Conservation (phyloP, 192 early-diverging fungal species). For the Lobulomyces angularis region DNA sequence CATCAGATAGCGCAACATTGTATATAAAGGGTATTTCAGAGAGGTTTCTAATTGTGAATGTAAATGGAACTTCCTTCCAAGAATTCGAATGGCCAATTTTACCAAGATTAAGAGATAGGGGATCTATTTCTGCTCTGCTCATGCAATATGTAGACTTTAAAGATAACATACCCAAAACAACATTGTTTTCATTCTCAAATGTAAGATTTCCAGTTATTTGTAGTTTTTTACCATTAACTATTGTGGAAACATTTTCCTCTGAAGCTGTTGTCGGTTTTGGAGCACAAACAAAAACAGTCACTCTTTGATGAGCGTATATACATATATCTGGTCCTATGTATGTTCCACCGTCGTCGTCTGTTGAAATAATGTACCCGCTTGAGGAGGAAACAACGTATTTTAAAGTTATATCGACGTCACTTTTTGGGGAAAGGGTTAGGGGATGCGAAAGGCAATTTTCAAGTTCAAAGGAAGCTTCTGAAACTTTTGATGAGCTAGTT, state of each 20-base stretch:
- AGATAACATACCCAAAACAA: slow-evolving; percentile 47
- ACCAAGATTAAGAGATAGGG: slow-evolving; percentile 49
- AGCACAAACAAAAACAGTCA: slow-evolving; percentile 31
- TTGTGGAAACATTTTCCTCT: slow-evolving; percentile 14
- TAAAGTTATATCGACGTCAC: too few relatives aligned
- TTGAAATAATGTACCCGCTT: too few relatives aligned
- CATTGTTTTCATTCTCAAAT: slow-evolving; percentile 37
- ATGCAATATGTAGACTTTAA: slow-evolving; percentile 46
- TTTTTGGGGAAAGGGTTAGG: too few relatives aligned
- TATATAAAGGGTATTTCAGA: slow-evolving; percentile 52
- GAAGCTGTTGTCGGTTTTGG: slow-evolving; percentile 32
- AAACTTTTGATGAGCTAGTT: too few relatives aligned
- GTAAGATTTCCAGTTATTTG: slow-evolving; percentile 42
- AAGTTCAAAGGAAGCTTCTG: too few relatives aligned
- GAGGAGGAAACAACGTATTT: too few relatives aligned
- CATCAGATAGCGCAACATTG: slow-evolving; percentile 33
- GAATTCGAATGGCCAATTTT: slow-evolving; percentile 66
- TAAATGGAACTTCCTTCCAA: slow-evolving; percentile 48
- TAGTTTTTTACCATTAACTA: slow-evolving; percentile 42
- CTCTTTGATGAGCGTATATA: too few relatives aligned
- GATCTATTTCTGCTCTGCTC: slow-evolving; percentile 40
- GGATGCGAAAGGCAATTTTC: too few relatives aligned
- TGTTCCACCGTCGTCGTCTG: not conserved
- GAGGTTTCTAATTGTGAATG: slow-evolving; percentile 50
- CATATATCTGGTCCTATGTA: not conserved